Evolutionary conservation across 768 basidiomycete species (phyloP), one percentile per base, ranked within the genome.

Genomic region (Leucosporidium scottii): DNA sequence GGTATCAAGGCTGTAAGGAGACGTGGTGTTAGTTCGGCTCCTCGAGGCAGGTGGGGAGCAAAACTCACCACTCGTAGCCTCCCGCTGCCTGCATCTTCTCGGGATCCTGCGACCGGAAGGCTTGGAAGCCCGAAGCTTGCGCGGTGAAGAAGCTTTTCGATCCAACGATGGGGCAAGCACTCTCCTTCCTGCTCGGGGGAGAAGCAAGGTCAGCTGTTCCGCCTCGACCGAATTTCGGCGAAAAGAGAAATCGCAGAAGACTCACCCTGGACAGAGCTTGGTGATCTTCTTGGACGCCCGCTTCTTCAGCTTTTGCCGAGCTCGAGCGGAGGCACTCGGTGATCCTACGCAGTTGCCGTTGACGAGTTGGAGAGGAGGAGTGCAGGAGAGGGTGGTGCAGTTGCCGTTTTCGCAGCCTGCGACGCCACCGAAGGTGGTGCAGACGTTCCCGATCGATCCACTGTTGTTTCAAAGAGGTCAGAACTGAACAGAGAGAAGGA

Each of bases 151-250:
- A 61, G 36, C 36, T 54, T 1, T 51, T 36, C 15, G 70, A 61
- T 25, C 70, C 58, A 27, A 51, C 34, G 49, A 71, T 71, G 15
- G 70, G 70, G 56, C 70, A 71, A 17, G 70, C 70, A 20, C 55
- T 68, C 49, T 61, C 60, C 7, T 17, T 6, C 4, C 59, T 61
- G n/a, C 39, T 44, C 39, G 39, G 10, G 60, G 48, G 23, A 18
- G 8, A 8, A 50, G 64, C 25, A 30, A 64, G 23, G 25, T 53
- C 10, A n/a, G 49, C 21, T 21, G 9, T n/a, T n/a, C 10, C 10
- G 50, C 15, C 15, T 28, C 7, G 36, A 23, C 21, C 20, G n/a
- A 27, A 28, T 28, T 44, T 44, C 10, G 27, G 44, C 25, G 23
- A 39, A 28, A 59, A 25, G 18, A 30, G 59, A 27, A 27, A 9